Evolutionary conservation across 2,329 filamentous ascomycete species (phyloP), one percentile per base, ranked within the genome.

Genomic region (Phaeophleospora eucalypticola): DNA sequence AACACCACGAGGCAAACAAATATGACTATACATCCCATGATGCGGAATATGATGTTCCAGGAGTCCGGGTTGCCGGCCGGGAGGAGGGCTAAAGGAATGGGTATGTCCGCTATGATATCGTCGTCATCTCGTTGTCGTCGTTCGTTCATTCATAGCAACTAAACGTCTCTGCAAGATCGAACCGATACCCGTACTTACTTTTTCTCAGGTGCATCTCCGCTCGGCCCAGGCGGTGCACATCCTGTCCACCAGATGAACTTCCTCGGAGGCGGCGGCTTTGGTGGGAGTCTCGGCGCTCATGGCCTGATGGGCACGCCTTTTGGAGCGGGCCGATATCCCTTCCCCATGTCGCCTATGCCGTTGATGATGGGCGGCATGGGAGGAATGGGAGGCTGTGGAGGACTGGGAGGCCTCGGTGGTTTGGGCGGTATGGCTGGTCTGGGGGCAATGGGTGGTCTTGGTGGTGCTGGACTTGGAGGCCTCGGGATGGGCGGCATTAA

Each of bases 221-320:
- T 47, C 17, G 45, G 41, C 17, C 43, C 53, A 12, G 43, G 32
- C 15, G 53, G 46, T 4, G 44, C 51, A 15, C 16, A 36, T 9
- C 52, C 50, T n/a, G 43, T 49, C 14, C 54, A 57, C 34, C 43
- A 52, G 29, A 54, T 57, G 46, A 57, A 57, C 39, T 47, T 50
- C 37, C 41, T 57, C 40, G 39, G 20, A 9, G 39, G 39, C 15
- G 15, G 36, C 7, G 36, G 36, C 7, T 21, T 32, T 15, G 37
- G 34, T 15, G 42, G 42, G 17, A 14, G 20, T 16, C 51, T 53
- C 48, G 51, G 39, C 12, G 27, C 20, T 10, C 45, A 47, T 15
- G 45, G 48, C 3, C 39, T 53, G 29, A 20, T 32, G 15, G 32
- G 34, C 18, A 39, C 41, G 8, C 45, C 43, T 3, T 58, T 48